Base-by-base conservation (phyloP, 495 filamentous ascomycete genomes). In the Podospora comata region DNA sequence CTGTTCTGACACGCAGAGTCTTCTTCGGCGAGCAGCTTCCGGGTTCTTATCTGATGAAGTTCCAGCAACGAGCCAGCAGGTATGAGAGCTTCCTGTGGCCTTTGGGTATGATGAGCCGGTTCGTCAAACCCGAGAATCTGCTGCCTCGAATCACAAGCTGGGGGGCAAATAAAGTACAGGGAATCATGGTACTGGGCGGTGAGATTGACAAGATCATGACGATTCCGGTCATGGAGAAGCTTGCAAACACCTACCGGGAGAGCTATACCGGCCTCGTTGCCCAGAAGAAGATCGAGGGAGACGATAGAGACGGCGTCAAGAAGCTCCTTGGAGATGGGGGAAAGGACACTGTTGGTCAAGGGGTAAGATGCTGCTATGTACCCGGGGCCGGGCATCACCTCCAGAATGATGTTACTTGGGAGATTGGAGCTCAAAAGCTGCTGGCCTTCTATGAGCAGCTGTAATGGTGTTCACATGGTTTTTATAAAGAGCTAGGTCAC, bases 231-330 rank as follows among this genome's bases (percentile, higher is more conserved):
- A 72, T 68, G 71, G 62, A 72, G 60, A 66, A 80, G 77, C 53
- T 79, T 68, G 73, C 83, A 69, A 75, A 78, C 76, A 82, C 87
- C 94, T 76, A 77, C 54, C 69, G 74, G 1, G 20, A 32, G 7
- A 71, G 67, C 0, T 72, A 60, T 26, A 20, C 5, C 26, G 48
- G 34, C 9, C 82, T 97, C 90, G 57, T 92, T 88, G 28, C 91
- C 89, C 84, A 93, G 90, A 74, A 97, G 78, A 72, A 97, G 77
- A 77, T 97, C 88, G 74, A 97, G 74, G 72, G 89, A 90, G 57
- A 95, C 70, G 77, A n/a, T 3, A n/a, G 0, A 19, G 18, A 87
- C 83, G 39, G 91, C 87, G 55, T 71, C 15, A 23, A 55, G n/a
- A 27, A 44, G 3, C 13, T 73, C 2, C 26, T 32, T 15, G 71